phyloP scores from a whole-genome alignment of 768 basidiomycete genomes.

The Sporobolomyces phaffii region DNA sequence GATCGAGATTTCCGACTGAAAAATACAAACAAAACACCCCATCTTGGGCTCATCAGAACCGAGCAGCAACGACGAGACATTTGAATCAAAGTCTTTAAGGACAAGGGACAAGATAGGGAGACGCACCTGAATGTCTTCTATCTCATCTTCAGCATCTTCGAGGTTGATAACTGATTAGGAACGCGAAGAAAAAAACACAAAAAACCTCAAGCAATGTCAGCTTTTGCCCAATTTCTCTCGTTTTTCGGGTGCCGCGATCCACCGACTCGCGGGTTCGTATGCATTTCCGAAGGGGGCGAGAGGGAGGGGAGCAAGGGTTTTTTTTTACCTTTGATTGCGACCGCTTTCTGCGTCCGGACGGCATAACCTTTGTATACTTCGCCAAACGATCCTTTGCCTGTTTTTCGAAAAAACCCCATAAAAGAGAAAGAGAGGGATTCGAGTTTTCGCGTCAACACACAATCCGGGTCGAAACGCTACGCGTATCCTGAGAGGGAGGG shows the following conservation, averaged over 20 bases:
- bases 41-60: too few species aligned
- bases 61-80: too few species aligned
- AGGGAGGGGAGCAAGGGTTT: not conserved
- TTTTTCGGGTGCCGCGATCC: too few species aligned
- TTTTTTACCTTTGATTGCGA: conserved; percentile 72
- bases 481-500: not conserved
- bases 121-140: conserved; percentile 75
- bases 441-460: not conserved
- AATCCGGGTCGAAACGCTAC: not conserved
- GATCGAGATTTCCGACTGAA: conserved; percentile 93
- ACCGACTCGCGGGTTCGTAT: too few species aligned
- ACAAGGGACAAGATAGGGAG: not conserved
- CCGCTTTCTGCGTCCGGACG: conserved; percentile 88
- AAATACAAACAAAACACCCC: not conserved
- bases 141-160: conserved; percentile 98
- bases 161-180: conserved; percentile 72
- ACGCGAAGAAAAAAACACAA: not conserved
- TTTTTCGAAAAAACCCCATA: not conserved
- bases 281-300: too few species aligned
- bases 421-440: not conserved
- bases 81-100: too few species aligned
- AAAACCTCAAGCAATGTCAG: too few species aligned
- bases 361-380: conserved; percentile 99
- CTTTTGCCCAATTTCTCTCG: not conserved
- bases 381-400: conserved; percentile 97